phyloP scores from a whole-genome alignment of 2,329 filamentous ascomycete genomes.

The Paecilomyces variotii region DNA sequence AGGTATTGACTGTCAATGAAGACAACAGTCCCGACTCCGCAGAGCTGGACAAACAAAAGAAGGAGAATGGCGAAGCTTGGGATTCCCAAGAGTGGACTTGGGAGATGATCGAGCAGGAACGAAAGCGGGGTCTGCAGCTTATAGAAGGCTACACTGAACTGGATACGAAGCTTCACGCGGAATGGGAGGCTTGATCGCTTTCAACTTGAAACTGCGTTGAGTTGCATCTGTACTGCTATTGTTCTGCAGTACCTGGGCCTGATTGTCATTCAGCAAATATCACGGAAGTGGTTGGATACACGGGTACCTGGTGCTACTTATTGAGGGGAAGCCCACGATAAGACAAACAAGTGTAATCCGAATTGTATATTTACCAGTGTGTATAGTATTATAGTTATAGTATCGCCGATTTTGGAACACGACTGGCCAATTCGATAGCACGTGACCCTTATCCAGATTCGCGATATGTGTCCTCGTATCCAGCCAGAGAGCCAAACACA shows the following conservation, averaged over 20 bases:
- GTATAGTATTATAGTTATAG: not conserved
- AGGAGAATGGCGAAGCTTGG: conserved; percentile 23
- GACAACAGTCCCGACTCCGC: conserved; percentile 19
- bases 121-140: conserved; percentile 46
- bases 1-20: conserved; percentile 27
- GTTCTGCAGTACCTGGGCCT: not conserved
- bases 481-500: too few species aligned
- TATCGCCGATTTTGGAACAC: not conserved
- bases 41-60: conserved; percentile 22
- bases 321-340: not conserved
- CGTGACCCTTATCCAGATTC: not conserved
- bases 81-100: conserved; percentile 47
- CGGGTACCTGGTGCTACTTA: not conserved
- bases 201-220: not conserved
- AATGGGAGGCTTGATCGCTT: conserved; percentile 25
- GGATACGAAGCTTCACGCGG: conserved; percentile 44
- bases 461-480: too few species aligned
- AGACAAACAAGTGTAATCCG: not conserved
- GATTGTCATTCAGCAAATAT: not conserved
- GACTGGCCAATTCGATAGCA: not conserved
- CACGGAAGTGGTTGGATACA: not conserved
- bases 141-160: conserved; percentile 48
- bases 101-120: conserved; percentile 52
- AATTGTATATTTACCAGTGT: not conserved
- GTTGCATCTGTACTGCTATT: not conserved